A percentile compares a stretch with the other conserved stretches of the same genome.
These are phyloP conservation scores for Vitis hybrid DNA, from an alignment of 177 flowering plant genomes.

Conservation along the genomic window DNA sequence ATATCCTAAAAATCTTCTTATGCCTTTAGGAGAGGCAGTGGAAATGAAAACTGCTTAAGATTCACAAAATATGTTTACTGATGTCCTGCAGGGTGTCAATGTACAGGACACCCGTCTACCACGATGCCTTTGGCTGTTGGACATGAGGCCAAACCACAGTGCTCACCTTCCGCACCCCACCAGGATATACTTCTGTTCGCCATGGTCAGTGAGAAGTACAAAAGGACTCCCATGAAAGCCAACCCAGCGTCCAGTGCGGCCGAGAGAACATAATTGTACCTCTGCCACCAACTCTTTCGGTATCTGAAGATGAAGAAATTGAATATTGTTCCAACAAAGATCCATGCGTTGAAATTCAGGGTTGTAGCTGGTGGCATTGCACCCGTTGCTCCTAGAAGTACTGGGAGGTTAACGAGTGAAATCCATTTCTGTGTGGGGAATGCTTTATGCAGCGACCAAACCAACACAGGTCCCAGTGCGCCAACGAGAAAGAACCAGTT, in stretches of 20 bases:
- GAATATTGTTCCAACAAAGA: slow-evolving; percentile 31
- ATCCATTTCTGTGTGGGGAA: slow-evolving; percentile 34
- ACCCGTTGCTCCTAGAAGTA: slow-evolving; percentile 30
- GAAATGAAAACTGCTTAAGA: no score
- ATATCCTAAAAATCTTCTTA: no score
- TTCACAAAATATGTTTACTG: no score
- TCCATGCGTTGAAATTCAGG: slow-evolving; percentile 34
- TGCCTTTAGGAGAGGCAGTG: no score
- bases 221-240: slow-evolving; percentile 43
- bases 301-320: slow-evolving; percentile 32
- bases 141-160: slow-evolving; percentile 30
- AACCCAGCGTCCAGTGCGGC: slow-evolving; percentile 40
- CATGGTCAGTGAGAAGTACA: slow-evolving; percentile 28
- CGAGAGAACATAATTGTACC: slow-evolving; percentile 38
- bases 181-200: slow-evolving; percentile 17
- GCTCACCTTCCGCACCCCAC: slow-evolving; percentile 36
- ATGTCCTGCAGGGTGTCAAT: no score
- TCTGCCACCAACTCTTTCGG: slow-evolving; percentile 41
- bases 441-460: slow-evolving; percentile 30
- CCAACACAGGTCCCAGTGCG: slow-evolving; percentile 21
- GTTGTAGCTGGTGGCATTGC: slow-evolving; percentile 40
- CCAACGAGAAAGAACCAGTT: slow-evolving; percentile 40
- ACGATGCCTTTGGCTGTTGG: slow-evolving; percentile 32
- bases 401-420: slow-evolving; percentile 32
- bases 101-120: slow-evolving; percentile 32